A percentile compares a stretch with the other conserved stretches of the same genome.
Conservation (phyloP, 257 asterid genomes). For the Marsdenia floribunda region DNA sequence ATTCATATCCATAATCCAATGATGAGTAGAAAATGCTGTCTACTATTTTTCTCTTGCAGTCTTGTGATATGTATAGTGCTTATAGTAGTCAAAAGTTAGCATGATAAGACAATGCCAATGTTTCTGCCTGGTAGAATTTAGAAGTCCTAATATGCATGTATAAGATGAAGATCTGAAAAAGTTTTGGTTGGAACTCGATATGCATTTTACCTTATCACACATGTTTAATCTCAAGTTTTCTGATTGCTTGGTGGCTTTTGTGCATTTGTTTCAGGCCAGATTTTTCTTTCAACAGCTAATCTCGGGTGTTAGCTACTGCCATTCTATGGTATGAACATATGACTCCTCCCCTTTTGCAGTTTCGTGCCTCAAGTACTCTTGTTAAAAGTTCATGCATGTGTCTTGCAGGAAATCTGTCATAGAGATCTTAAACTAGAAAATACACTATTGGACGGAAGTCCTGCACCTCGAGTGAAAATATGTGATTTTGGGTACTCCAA, state of each 20-base stretch:
- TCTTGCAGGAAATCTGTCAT: conserved; percentile 39
- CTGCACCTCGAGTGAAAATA: conserved; percentile 41
- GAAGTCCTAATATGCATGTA: background rate
- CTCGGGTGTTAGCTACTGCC: conserved; percentile 47
- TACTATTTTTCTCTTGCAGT: background rate
- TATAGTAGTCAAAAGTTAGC: background rate
- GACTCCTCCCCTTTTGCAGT: background rate
- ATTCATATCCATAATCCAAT: background rate
- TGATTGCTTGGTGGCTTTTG: conserved; percentile 1
- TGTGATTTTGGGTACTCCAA: conserved; percentile 48
- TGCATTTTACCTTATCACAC: background rate
- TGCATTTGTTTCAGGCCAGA: conserved; percentile 31
- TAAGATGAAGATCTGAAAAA: background rate
- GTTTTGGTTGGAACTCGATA: background rate
- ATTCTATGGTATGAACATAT: conserved; percentile 31
- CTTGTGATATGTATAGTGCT: background rate
- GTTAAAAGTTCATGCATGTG: conserved; percentile 3
- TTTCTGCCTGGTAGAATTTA: background rate
- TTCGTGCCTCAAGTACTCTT: background rate
- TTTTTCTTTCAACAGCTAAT: conserved; percentile 44
- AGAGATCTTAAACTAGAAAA: conserved; percentile 49
- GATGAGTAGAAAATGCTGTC: background rate
- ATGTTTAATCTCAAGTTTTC: background rate
- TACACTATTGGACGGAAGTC: conserved; percentile 36
- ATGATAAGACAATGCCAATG: background rate